Conservation (phyloP, 2,329 filamentous ascomycete species). For the Pseudogymnoascus sp. region DNA sequence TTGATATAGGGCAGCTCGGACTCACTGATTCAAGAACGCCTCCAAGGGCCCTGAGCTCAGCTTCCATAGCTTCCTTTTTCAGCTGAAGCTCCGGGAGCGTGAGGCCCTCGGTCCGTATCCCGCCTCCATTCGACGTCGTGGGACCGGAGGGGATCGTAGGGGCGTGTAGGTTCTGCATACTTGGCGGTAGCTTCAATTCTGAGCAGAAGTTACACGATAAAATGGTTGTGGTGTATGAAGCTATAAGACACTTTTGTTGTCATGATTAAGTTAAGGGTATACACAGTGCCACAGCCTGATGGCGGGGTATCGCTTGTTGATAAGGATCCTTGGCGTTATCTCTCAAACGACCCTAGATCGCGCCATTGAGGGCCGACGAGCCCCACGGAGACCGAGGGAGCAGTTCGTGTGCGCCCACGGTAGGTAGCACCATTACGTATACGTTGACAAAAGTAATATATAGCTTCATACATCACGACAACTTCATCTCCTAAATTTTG, state of each 20-base stretch:
- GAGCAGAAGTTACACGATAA: background rate
- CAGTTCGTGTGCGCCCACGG: background rate
- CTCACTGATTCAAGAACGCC: slow-evolving; percentile 80
- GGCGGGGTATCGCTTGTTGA: slow-evolving; percentile 4
- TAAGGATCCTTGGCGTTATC: background rate
- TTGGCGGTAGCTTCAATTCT: background rate
- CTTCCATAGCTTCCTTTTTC: slow-evolving; percentile 78
- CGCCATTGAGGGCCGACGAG: background rate
- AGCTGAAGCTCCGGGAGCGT: slow-evolving; percentile 72
- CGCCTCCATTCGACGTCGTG: slow-evolving; percentile 52
- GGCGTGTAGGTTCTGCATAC: slow-evolving; percentile 59
- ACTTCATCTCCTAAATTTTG: background rate
- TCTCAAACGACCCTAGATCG: background rate
- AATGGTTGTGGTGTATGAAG: background rate
- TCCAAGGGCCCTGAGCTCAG: slow-evolving; percentile 76
- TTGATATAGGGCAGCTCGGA: slow-evolving; percentile 11
- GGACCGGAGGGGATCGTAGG: slow-evolving; percentile 73
- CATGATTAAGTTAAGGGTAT: background rate
- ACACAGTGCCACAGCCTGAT: slow-evolving; percentile 4
- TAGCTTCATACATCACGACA: background rate
- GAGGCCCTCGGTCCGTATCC: slow-evolving; percentile 50
- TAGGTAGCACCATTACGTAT: background rate
- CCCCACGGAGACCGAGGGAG: background rate
- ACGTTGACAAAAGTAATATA: background rate
- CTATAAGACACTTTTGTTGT: background rate